Conservation (phyloP, 2,329 filamentous ascomycete genomes). For the Colletotrichum filicis region DNA sequence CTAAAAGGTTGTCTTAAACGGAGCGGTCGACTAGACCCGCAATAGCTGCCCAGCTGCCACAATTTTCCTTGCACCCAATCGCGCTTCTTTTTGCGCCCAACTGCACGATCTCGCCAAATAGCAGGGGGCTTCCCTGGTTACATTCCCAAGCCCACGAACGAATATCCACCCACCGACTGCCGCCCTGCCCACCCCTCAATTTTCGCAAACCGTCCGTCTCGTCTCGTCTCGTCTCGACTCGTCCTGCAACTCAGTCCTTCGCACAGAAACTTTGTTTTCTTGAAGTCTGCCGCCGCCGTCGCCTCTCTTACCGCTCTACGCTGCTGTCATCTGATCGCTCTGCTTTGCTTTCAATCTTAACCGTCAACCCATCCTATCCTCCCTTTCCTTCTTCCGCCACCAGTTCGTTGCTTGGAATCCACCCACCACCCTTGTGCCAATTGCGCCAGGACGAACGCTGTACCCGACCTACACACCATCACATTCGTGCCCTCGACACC, state of each 20-base stretch:
- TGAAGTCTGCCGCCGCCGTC: not conserved
- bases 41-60: conserved; percentile 37
- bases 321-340: conserved; percentile 25
- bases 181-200: conserved; percentile 33
- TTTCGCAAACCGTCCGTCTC: conserved; percentile 25
- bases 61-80: conserved; percentile 34
- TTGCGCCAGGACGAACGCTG: conserved; percentile 30
- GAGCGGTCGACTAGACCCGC: conserved; percentile 33
- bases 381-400: conserved; percentile 3
- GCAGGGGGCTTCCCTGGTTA: conserved; percentile 34
- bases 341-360: not conserved
- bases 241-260: conserved; percentile 18
- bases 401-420: conserved; percentile 16
- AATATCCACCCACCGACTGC: conserved; percentile 34
- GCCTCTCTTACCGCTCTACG: conserved; percentile 18
- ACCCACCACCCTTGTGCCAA: not conserved
- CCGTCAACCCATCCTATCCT: conserved; percentile 6
- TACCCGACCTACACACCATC: not conserved
- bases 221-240: conserved; percentile 5
- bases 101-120: conserved; percentile 35
- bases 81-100: conserved; percentile 36
- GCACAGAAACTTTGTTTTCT: conserved; percentile 12
- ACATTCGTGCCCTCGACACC: conserved; percentile 8
- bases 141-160: conserved; percentile 31
- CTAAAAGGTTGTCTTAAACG: conserved; percentile 11